Conservation (phyloP, 805 yeast genomes). For the Wickerhamia fluorescens region DNA sequence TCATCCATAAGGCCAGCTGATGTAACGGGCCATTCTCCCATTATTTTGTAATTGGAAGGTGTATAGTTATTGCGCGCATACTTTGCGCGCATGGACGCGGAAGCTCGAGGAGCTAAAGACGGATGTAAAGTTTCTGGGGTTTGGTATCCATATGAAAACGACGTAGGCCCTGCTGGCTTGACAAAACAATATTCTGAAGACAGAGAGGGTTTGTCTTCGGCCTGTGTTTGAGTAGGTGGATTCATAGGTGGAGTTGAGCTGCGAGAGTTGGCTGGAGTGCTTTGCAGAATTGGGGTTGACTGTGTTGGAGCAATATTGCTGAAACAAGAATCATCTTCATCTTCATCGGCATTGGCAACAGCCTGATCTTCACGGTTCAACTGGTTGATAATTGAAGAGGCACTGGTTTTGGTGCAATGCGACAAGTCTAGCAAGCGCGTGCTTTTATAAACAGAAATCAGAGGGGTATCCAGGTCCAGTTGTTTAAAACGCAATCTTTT, state of each 20-base stretch:
- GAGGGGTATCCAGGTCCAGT: constrained; percentile 13
- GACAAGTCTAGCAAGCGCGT: constrained; percentile 23
- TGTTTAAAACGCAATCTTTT: constrained; percentile 25
- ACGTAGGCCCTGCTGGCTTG: constrained; percentile 15
- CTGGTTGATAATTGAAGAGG: constrained; percentile 12
- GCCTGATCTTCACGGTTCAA: constrained; percentile 10
- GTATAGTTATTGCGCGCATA: constrained; percentile 7
- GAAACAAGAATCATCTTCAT: constrained; percentile 2
- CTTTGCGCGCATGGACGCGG: constrained; percentile 6
- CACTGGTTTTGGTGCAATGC: constrained; percentile 22
- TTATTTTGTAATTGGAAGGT: constrained; percentile 15
- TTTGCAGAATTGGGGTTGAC: constrained; percentile 35
- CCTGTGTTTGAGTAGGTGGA: constrained; percentile 1
- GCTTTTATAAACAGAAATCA: constrained; percentile 13
- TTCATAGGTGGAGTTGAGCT: constrained; percentile 23
- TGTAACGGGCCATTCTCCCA: constrained; percentile 26
- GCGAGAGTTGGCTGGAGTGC: constrained; percentile 37
- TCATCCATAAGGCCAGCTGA: constrained; percentile 31
- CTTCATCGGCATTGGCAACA: constrained; percentile 5
- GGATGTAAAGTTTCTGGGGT: constrained; percentile 9
- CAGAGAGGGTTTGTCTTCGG: constrained; percentile 26
- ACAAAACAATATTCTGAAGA: constrained; percentile 40
- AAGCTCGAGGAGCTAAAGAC: background rate
- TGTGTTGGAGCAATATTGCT: constrained; percentile 1
- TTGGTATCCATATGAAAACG: constrained; percentile 14